Evolutionary conservation across 2,329 filamentous ascomycete species (phyloP).

Genomic region (Talaromyces albobiverticillius): DNA sequence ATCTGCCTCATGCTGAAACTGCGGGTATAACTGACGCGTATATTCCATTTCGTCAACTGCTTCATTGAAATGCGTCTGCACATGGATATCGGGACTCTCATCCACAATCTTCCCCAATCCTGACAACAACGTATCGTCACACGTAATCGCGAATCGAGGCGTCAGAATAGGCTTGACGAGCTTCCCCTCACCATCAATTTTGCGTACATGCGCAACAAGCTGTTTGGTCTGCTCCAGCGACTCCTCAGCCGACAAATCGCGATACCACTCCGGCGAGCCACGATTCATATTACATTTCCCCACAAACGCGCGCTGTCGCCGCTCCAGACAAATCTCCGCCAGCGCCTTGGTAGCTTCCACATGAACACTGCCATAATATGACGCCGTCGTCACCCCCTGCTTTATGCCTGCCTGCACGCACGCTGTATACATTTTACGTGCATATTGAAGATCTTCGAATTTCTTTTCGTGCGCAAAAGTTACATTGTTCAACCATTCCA

Average conservation of each 20-base stretch:
- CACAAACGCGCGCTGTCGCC: conserved; percentile 34
- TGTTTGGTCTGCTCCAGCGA: conserved; percentile 51
- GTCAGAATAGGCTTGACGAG: conserved; percentile 55
- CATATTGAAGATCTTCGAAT: conserved; percentile 56
- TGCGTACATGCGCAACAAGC: conserved; percentile 49
- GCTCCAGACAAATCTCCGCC: conserved; percentile 29
- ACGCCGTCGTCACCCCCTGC: conserved; percentile 45
- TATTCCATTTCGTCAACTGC: conserved; percentile 58
- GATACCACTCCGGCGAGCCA: conserved; percentile 51
- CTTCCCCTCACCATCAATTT: conserved; percentile 42
- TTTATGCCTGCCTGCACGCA: conserved; percentile 58
- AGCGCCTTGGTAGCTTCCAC: conserved; percentile 29
- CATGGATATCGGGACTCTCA: conserved; percentile 42
- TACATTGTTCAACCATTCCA: conserved; percentile 63
- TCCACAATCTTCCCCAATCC: conserved; percentile 56
- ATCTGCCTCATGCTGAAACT: conserved; percentile 57
- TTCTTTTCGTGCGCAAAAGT: conserved; percentile 65
- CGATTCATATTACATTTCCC: conserved; percentile 40
- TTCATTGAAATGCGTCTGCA: conserved; percentile 69
- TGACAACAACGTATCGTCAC: conserved; percentile 52
- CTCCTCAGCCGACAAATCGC: conserved; percentile 45
- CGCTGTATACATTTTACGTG: conserved; percentile 49
- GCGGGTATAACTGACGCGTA: conserved; percentile 56
- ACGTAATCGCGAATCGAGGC: conserved; percentile 62
- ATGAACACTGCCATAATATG: conserved; percentile 35